Base-by-base conservation (phyloP, 345 rosid genomes). In the Microcos paniculata region DNA sequence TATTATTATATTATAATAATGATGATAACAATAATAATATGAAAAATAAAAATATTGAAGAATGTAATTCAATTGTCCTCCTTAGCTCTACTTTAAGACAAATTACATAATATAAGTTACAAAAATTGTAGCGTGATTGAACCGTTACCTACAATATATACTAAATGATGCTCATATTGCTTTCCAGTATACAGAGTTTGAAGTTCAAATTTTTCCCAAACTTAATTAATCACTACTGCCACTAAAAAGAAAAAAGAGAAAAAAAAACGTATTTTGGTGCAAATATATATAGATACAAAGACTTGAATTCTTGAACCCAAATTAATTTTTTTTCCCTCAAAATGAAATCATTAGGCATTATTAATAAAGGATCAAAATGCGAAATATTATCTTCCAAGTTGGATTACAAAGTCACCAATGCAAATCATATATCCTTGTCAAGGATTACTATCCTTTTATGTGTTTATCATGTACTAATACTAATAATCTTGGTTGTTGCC, bases 401-500 rank as follows among this genome's bases (percentile, higher is more conserved):
- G 52, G 70, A 40, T 42, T 42, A n/a, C n/a, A 66, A 66, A 66
- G 71, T 66, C 71, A 66, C 48, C n/a, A 66, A 42, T 66, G 13
- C 53, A 66, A 66, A 43, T 43, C 71, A 43, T 23, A 23, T 3
- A 23, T 42, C 71, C 11, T 33, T 62, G 23, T 62, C 24, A 33
- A n/a, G n/a, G 31, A 19, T 33, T 62, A 63, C 38, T 38, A 43
- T 66, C 21, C 23, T 43, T 23, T 43, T 24, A 23, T 43, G 53
- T 26, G 5, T 66, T 66, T 18, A 35, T 35, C 4, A 21, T 55
- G 30, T 55, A n/a, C 9, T 9, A 23, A 26, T 10, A 55, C 28
- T 55, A 55, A 9, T 21, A 13, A 26, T 57, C 26, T 57, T 26
- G 62, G 42, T 7, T 7, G 12, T 61, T 58, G 38, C 38, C 35